Evolutionary conservation across 2,329 filamentous ascomycete species (phyloP).

Genomic region (Westerdykella aurantiaca): DNA sequence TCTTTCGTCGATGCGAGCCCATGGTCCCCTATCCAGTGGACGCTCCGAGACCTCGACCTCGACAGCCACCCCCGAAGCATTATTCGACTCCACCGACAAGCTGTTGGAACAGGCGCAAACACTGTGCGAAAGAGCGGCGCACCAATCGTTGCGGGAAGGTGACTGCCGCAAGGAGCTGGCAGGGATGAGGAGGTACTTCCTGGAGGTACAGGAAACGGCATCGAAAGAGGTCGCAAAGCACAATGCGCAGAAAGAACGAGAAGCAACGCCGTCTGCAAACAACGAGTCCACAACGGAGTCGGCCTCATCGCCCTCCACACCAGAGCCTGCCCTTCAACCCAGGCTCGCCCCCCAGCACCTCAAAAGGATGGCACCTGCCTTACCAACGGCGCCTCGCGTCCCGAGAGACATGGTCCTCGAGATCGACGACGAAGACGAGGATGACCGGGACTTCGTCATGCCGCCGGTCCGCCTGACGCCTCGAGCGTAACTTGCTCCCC

Average conservation of each 20-base stretch:
- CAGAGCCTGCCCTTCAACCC: too few relatives aligned
- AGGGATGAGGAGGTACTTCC: conserved; percentile 61
- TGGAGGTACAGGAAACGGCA: conserved; percentile 57
- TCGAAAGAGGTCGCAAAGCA: conserved; percentile 35
- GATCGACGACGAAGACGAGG: conserved; percentile 32
- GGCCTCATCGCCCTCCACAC: conserved; percentile 8
- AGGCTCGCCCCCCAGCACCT: conserved; percentile 2
- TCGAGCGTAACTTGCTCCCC: conserved; percentile 11
- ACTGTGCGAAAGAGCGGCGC: conserved; percentile 79
- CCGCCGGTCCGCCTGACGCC: conserved; percentile 34
- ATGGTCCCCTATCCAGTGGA: conserved; percentile 2
- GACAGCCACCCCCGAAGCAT: conserved; percentile 15
- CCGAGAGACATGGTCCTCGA: conserved; percentile 30
- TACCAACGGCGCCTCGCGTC: conserved; percentile 3
- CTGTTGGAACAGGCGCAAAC: conserved; percentile 72
- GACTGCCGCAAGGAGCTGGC: conserved; percentile 73
- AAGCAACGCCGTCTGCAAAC: not conserved
- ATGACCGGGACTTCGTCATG: conserved; percentile 31
- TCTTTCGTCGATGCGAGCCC: conserved; percentile 28
- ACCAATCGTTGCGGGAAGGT: conserved; percentile 82
- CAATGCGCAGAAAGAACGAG: conserved; percentile 14
- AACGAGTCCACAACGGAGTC: conserved; percentile 13
- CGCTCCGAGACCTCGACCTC: conserved; percentile 3
- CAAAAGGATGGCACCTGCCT: conserved; percentile 7
- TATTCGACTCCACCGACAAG: conserved; percentile 65